phyloP scores from a whole-genome alignment of 331 rosid species.

The Malus hybrid region DNA sequence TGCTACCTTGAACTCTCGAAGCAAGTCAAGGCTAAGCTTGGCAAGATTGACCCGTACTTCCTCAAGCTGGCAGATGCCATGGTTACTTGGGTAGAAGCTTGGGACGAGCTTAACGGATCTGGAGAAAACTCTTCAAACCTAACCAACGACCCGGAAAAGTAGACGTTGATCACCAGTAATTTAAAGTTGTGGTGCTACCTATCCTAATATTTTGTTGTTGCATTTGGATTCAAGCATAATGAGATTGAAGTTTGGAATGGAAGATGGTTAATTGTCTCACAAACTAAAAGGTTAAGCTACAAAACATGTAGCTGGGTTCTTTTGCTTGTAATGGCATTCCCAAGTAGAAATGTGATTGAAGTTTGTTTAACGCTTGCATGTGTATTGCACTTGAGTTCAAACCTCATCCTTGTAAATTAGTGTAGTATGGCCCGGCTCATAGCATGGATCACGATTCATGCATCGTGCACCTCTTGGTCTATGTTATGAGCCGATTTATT shows the following conservation, averaged over 20 bases:
- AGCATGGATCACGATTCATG: too few relatives aligned
- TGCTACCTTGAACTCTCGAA: constrained; percentile 85
- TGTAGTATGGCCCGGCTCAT: too few relatives aligned
- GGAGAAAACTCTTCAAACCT: constrained; percentile 23
- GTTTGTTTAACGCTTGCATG: too few relatives aligned
- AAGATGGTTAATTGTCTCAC: neutral
- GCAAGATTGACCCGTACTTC: constrained; percentile 55
- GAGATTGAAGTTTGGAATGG: neutral
- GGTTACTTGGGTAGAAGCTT: constrained; percentile 88
- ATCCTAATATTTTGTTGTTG: neutral
- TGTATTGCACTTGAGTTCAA: too few relatives aligned
- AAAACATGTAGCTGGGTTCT: too few relatives aligned
- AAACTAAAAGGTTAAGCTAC: neutral
- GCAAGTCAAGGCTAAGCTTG: constrained; percentile 71
- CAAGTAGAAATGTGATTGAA: too few relatives aligned
- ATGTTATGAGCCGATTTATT: too few relatives aligned
- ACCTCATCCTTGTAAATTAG: too few relatives aligned
- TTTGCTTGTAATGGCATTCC: too few relatives aligned
- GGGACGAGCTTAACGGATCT: constrained; percentile 68
- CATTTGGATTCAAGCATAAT: neutral
- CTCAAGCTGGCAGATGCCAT: constrained; percentile 66
- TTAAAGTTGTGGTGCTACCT: neutral
- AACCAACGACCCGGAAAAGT: constrained; percentile 33
- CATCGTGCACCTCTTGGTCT: too few relatives aligned
- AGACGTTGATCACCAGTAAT: constrained; percentile 3